Base-by-base conservation (phyloP, 2,329 filamentous ascomycete species). In the Diaporthe citrichinensis region DNA sequence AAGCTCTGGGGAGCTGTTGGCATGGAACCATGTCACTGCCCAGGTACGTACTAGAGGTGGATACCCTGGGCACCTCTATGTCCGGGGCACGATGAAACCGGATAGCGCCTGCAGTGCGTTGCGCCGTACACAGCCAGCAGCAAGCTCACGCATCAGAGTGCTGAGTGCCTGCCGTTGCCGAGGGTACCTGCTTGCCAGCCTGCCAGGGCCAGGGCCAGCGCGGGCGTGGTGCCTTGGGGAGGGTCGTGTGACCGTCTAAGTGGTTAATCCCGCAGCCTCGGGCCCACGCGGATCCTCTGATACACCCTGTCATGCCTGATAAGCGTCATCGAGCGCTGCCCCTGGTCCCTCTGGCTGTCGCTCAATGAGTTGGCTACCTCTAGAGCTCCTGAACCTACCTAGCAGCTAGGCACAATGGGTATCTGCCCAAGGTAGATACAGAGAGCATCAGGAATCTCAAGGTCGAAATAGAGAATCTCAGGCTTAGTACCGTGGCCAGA, bases 261-360 rank as follows among this genome's bases (percentile, higher is more conserved):
- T 76, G 69, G 74, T 46, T 53, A 53, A 51, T 61, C 36, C 62
- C 39, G 59, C 34, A 46, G 25, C 74, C 23, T 23, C 25, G 10
- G 72, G 41, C 65, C 72, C 72, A 76, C 72, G 28, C 74, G 74
- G 74, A 62, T 39, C 71, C 74, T 74, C 74, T 71, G 74, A 57
- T 62, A 76, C 23, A 68, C 65, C 65, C 14, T 69, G 65, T 55
- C 14, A 28, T 25, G 28, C 51, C 49, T 67, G 65, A 76, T 72
- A 71, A 74, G 67, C 72, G 72, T 74, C 74, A 76, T 74, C 65
- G 72, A 74, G 65, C 46, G 62, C 44, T 36, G 31, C 46, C 62
- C 62, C 62, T 36, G 62, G 44, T 20, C 20, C 46, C 20, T 51
- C 44, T 20, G 44, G 62, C 31, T 67, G 62, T 51, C 31, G 44